These are phyloP conservation scores for Sporobolomyces pararoseus DNA, from an alignment of 768 basidiomycete species.

Conservation along the genomic window DNA sequence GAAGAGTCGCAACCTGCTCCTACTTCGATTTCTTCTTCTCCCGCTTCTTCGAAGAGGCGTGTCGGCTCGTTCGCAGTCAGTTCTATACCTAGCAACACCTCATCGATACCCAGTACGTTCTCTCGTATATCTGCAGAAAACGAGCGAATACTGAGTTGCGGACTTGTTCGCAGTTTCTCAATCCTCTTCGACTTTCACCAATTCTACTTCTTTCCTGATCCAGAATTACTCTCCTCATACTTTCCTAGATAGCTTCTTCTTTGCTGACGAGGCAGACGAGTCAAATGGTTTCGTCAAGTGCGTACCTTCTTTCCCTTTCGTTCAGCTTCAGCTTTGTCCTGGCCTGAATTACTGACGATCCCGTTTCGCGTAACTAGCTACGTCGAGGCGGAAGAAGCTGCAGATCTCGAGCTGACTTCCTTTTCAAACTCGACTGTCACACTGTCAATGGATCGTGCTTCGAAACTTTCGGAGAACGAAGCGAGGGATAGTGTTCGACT, in stretches of 20 bases:
- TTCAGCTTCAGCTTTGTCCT: not conserved
- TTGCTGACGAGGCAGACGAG: constrained; percentile 5
- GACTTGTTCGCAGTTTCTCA: too few relatives aligned
- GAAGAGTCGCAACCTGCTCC: not conserved
- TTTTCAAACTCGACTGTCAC: constrained; percentile 1
- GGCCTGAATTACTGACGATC: too few relatives aligned
- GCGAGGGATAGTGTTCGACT: constrained; percentile 13
- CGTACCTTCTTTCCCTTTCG: not conserved
- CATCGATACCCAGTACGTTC: too few relatives aligned
- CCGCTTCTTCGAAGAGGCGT: not conserved
- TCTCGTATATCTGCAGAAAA: too few relatives aligned
- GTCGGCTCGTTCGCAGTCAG: too few relatives aligned
- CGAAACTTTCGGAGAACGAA: not conserved
- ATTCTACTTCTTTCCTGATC: not conserved
- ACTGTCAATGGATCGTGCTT: constrained; percentile 11
- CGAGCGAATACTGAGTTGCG: too few relatives aligned
- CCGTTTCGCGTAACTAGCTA: not conserved
- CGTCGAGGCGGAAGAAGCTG: constrained; percentile 7
- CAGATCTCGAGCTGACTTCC: not conserved
- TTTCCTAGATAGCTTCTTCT: constrained; percentile 12
- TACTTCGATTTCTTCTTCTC: not conserved
- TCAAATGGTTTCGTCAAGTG: constrained; percentile 17
- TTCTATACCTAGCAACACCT: too few relatives aligned
- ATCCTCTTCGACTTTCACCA: not conserved
- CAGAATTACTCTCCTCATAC: constrained; percentile 5